Base-by-base conservation (phyloP, 306 rosid species). In the Gastrolobium villosum region DNA sequence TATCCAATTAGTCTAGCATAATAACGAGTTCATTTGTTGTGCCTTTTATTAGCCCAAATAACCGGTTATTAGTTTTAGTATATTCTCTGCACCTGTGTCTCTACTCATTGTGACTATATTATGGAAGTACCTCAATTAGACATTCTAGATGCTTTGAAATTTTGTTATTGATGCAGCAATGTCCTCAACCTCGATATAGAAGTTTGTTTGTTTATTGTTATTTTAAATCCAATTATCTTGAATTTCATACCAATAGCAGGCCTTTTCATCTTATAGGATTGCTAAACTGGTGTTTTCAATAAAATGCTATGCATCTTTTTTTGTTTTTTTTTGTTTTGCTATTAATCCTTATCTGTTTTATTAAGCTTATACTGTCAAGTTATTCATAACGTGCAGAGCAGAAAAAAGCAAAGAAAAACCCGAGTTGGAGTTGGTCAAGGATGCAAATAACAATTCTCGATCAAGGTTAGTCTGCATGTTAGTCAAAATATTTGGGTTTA, bases 401-500 rank as follows among this genome's bases (percentile, higher is more conserved):
- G n/a, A n/a, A n/a, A n/a, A n/a, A n/a, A n/a, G n/a, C n/a, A n/a
- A n/a, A n/a, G n/a, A n/a, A n/a, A n/a, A n/a, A 30, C 26, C 80
- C 1, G 63, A 78, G 55, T 40, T 78, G 3, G 70, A 72, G 69
- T 57, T 84, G 28, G 65, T 53, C 11, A 81, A 81, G 37, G 74
- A 70, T 45, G 56, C 10, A 30, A 82, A 86, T 11, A 60, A 35
- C 46, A 39, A 46, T 46, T 70, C 73, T 66, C 28, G 30, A 48
- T 76, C 75, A 65, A 81, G 86, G 84, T 86, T 70, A 71, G 87
- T 69, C 5, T 36, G 41, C 46, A 37, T 72, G 7, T 65, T n/a
- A 10, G 36, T 46, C 48, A 49, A 65, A 30, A 67, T 54, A 45
- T 65, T 70, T 28, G 14, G 41, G 39, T 26, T 26, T 45, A 28